These are phyloP conservation scores for Macroventuria anomochaeta DNA, from an alignment of 2,329 filamentous ascomycete genomes.

Conservation along the genomic window DNA sequence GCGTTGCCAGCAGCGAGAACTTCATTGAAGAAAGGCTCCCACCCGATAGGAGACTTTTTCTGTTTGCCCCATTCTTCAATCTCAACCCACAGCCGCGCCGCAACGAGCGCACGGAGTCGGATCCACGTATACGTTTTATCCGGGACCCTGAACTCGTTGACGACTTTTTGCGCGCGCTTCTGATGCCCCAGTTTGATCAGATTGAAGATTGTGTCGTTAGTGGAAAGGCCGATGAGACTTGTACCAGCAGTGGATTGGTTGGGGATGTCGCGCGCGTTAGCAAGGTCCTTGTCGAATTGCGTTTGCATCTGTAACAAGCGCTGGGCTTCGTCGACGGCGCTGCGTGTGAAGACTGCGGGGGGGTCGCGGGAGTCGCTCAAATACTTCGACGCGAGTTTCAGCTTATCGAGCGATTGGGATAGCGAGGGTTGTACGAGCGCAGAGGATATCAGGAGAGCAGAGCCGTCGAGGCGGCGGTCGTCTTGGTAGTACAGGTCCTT, in stretches of 20 bases:
- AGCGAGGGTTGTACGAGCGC: conserved; percentile 75
- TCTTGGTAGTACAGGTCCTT: conserved; percentile 99
- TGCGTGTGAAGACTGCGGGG: conserved; percentile 71
- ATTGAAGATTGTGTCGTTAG: conserved; percentile 92
- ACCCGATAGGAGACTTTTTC: conserved; percentile 90
- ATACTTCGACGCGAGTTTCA: conserved; percentile 83
- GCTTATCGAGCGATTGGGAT: conserved; percentile 78
- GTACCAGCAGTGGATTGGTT: conserved; percentile 38
- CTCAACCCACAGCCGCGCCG: conserved; percentile 89
- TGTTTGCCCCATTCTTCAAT: conserved; percentile 82
- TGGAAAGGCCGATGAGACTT: conserved; percentile 79
- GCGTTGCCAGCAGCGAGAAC: conserved; percentile 88
- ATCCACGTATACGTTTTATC: conserved; percentile 91
- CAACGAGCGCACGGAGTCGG: conserved; percentile 84
- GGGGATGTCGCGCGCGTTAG: conserved; percentile 55
- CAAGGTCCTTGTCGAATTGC: conserved; percentile 81
- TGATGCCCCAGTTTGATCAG: conserved; percentile 81
- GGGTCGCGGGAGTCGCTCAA: conserved; percentile 84
- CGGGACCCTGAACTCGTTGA: conserved; percentile 88
- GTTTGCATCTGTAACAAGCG: conserved; percentile 86
- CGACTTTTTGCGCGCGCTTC: conserved; percentile 82
- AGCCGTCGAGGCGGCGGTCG: conserved; percentile 85
- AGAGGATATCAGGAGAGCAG: conserved; percentile 85
- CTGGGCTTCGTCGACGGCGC: conserved; percentile 78
- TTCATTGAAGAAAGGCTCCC: conserved; percentile 97